A percentile compares a stretch with the other conserved stretches of the same genome.
Conservation (phyloP, 169 alveolate species). For the Neospora caninum region DNA sequence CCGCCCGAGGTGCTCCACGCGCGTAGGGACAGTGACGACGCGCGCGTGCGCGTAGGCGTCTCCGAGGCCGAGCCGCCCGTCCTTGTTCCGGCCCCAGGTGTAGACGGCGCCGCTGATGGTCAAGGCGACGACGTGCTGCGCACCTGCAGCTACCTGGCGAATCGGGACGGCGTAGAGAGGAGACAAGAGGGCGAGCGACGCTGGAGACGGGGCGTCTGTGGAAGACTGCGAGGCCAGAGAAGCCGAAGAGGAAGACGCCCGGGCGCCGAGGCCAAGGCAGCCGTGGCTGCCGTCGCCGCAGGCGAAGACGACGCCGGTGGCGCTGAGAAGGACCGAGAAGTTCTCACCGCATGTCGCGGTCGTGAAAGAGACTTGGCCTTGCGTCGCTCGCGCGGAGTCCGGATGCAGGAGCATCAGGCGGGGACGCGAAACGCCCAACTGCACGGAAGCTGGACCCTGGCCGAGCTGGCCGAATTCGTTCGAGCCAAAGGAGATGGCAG, state of each 20-base stretch:
- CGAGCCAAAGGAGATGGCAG: slow-evolving; percentile 43
- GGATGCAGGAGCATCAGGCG: slow-evolving; percentile 15
- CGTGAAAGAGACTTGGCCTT: neutral
- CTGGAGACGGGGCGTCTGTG: neutral
- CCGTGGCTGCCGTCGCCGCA: slow-evolving; percentile 35
- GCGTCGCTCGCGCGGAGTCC: neutral
- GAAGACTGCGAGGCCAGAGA: neutral
- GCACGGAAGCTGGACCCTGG: neutral
- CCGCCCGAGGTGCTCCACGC: neutral
- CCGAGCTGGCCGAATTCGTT: slow-evolving; percentile 60
- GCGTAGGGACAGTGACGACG: neutral
- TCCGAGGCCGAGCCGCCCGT: slow-evolving; percentile 85
- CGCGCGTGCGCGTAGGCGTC: slow-evolving; percentile 61
- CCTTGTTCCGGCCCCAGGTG: slow-evolving; percentile 84
- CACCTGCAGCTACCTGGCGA: slow-evolving; percentile 80
- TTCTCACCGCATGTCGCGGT: slow-evolving; percentile 22
- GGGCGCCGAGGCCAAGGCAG: slow-evolving; percentile 34
- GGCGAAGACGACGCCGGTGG: slow-evolving; percentile 32
- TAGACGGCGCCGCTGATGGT: slow-evolving; percentile 78
- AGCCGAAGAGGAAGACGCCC: neutral
- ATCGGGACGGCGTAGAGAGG: slow-evolving; percentile 74
- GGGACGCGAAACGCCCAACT: neutral
- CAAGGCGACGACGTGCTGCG: slow-evolving; percentile 80
- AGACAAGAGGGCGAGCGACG: neutral
- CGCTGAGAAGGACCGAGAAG: slow-evolving; percentile 14